A percentile compares a stretch with the other conserved stretches of the same genome.
phyloP scores from a whole-genome alignment of 176 grass and related monocot species.

The Olyra latifolia region DNA sequence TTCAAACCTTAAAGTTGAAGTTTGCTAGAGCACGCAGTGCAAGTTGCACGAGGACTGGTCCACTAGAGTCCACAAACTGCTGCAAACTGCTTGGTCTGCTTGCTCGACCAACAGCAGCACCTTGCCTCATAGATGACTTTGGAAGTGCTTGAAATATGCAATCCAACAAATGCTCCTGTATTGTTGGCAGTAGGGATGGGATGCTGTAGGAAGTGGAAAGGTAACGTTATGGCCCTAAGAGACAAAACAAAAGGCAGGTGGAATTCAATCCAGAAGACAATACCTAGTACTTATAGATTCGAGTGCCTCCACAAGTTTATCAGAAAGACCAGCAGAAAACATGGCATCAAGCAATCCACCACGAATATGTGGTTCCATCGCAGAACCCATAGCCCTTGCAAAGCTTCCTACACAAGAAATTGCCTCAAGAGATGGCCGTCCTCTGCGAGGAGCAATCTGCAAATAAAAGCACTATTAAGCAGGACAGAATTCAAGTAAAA shows the following conservation, averaged over 20 bases:
- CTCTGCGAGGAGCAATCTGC: constrained; percentile 95
- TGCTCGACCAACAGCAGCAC: constrained; percentile 44
- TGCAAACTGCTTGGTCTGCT: constrained; percentile 58
- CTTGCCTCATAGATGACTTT: constrained; percentile 60
- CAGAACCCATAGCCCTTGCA: constrained; percentile 81
- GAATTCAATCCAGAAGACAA: constrained; percentile 6
- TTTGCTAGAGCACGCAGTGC: constrained; percentile 77
- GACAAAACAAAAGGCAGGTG: constrained; percentile 25
- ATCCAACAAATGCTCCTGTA: constrained; percentile 91
- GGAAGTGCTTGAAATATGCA: constrained; percentile 79
- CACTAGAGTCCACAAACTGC: constrained; percentile 68
- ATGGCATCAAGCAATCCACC: constrained; percentile 74
- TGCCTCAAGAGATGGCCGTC: constrained; percentile 90
- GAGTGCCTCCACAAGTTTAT: constrained; percentile 79
- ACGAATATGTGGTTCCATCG: constrained; percentile 97
- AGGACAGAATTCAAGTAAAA: constrained; percentile 37
- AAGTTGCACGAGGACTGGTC: constrained; percentile 75
- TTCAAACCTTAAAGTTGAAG: constrained; percentile 90
- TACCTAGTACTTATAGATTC: constrained; percentile 82
- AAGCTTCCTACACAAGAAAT: constrained; percentile 97
- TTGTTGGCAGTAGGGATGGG: constrained; percentile 76
- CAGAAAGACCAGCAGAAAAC: constrained; percentile 85
- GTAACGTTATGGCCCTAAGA: constrained; percentile 21
- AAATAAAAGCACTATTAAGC: constrained; percentile 29
- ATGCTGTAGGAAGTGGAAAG: constrained; percentile 58